Evolutionary conservation across 2,329 filamentous ascomycete genomes (phyloP).

Genomic region (Basipetospora chlamydospora): DNA sequence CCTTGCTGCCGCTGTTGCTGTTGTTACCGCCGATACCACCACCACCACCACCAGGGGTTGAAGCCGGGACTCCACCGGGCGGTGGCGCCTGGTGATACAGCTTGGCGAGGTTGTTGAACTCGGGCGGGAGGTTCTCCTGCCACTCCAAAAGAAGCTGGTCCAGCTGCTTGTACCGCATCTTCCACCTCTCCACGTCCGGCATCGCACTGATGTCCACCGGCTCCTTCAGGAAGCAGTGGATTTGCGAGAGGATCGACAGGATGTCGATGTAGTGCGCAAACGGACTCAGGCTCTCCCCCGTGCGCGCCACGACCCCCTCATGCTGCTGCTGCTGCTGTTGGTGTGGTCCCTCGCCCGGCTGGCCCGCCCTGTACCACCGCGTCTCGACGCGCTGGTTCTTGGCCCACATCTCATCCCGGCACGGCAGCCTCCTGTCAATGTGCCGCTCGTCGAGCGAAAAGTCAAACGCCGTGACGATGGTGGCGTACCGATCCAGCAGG

Average conservation of each 20-base stretch:
- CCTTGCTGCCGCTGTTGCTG: constrained; percentile 36
- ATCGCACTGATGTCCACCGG: constrained; percentile 78
- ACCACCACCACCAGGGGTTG: background rate
- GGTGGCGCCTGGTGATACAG: constrained; percentile 46
- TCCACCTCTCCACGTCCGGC: constrained; percentile 80
- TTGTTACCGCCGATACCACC: too few relatives aligned
- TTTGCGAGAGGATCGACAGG: constrained; percentile 70
- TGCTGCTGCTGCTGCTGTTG: constrained; percentile 49
- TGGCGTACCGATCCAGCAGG: constrained; percentile 77
- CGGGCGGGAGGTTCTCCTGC: constrained; percentile 69
- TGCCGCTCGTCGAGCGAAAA: constrained; percentile 82
- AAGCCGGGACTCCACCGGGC: too few relatives aligned
- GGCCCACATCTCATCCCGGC: constrained; percentile 72
- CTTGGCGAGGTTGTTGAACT: constrained; percentile 73
- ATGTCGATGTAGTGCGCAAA: constrained; percentile 89
- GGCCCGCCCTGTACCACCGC: constrained; percentile 55
- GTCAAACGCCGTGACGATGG: constrained; percentile 81
- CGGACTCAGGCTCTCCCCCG: constrained; percentile 68
- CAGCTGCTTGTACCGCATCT: constrained; percentile 71
- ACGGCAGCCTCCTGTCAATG: constrained; percentile 75
- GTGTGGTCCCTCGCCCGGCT: constrained; percentile 23
- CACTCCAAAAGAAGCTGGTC: constrained; percentile 67
- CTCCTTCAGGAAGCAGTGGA: constrained; percentile 78
- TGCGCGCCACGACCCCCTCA: too few relatives aligned
- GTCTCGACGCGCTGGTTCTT: constrained; percentile 77